Evolutionary conservation across 306 rosid species (phyloP), one percentile per base, ranked within the genome.

Genomic region (Vicia faba): DNA sequence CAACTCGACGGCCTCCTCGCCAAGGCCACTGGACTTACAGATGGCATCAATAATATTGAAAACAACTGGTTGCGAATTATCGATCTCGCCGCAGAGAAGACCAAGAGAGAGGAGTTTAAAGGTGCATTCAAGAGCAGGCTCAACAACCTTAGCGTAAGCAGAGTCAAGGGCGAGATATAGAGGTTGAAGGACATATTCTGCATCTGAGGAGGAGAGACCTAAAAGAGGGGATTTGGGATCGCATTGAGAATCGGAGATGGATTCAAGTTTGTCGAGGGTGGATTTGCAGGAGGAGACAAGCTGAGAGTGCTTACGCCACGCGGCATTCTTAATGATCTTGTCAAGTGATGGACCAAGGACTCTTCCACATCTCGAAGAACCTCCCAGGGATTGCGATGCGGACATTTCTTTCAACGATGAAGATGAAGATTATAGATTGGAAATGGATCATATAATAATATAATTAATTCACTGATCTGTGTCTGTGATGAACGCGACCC

Each of bases 231-330:
- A 87, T 8, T 79, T 68, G 40, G 80, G 68, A 53, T 86, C 87
- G 11, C 48, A 63, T 15, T 80, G 88, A 16, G 82, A 79, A 46
- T 84, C 96, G n/a, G 88, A 55, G 14, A 95, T 56, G 10, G 96
- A 84, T 74, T 90, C 97, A 29, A 95, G 99, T 80, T 86, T 90
- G 82, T 95, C 99, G 14, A 95, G 83, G 61, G 84, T 81, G 51
- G 97, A 85, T 79, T 95, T 95, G 82, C 96, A 88, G 72, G 92
- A 57, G 61, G 99, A 86, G 67, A 95, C 99, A 53, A 95, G 88
- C 41, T 86, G 88, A 18, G 97, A 90, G 79, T 95, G 99, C 85
- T 95, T 95, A 19, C 99, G 93, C 99, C 99, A 95, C 1, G 97
- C 97, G 3, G 97, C 97, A 80, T 95, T 95, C 77, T 95, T 95